Conservation (phyloP, 2,329 filamentous ascomycete species). For the Fusarium euwallaceae region DNA sequence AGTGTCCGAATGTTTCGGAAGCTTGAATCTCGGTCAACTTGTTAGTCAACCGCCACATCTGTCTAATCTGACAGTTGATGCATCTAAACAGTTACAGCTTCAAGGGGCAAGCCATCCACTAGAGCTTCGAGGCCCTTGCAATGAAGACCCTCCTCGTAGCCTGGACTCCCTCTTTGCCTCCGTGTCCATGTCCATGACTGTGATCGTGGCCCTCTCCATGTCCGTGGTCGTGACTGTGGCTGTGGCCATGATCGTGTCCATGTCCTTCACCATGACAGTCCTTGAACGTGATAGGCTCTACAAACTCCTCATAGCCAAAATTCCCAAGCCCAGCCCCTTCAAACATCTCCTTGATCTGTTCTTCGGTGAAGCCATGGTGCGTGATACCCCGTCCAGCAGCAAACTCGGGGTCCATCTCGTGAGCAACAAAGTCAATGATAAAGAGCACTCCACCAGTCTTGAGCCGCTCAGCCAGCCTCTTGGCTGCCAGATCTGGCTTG, state of each 20-base stretch:
- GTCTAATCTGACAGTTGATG: not conserved
- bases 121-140: constrained; percentile 61
- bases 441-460: constrained; percentile 75
- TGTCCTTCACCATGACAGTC: constrained; percentile 21
- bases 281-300: constrained; percentile 62
- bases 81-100: not conserved
- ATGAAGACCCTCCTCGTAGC: constrained; percentile 54
- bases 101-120: not conserved
- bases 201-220: not conserved
- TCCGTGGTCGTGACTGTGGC: constrained; percentile 13
- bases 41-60: not conserved
- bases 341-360: constrained; percentile 72
- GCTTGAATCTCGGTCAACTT: not conserved
- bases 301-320: constrained; percentile 70
- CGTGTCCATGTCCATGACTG: constrained; percentile 14
- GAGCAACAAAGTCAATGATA: constrained; percentile 76
- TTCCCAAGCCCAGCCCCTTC: constrained; percentile 69
- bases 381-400: constrained; percentile 65
- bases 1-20: not conserved
- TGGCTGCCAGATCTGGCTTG: constrained; percentile 71
- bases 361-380: constrained; percentile 75
- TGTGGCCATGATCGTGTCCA: constrained; percentile 11
- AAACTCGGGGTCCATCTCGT: constrained; percentile 52
- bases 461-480: constrained; percentile 71
- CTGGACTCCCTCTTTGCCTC: not conserved